Conservation (phyloP, 257 asterid genomes). For the Leonotis leonurus region DNA sequence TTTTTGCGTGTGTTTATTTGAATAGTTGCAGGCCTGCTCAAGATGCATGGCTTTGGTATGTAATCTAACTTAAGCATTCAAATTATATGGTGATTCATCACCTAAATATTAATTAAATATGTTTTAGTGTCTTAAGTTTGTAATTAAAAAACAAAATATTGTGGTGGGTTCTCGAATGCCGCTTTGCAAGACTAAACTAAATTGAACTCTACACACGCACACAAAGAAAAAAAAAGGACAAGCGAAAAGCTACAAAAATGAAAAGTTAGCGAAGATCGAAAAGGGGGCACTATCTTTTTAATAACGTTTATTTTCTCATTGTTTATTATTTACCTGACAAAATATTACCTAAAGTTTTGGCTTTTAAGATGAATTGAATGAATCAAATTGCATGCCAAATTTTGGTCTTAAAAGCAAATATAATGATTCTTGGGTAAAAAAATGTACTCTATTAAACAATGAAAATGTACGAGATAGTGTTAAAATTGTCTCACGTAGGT, state of each 20-base stretch:
- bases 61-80: not conserved
- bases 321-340: not conserved
- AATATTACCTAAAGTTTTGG: slow-evolving; percentile 2
- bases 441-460: no score
- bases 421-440: no score
- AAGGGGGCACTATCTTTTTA: not conserved
- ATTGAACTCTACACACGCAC: not conserved
- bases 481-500: no score
- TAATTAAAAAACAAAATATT: not conserved
- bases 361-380: no score
- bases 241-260: slow-evolving; percentile 4
- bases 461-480: no score
- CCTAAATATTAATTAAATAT: not conserved
- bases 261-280: not conserved
- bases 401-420: not conserved
- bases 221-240: not conserved
- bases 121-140: not conserved
- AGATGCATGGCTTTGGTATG: not conserved
- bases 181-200: not conserved
- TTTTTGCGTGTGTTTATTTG: no score
- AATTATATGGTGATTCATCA: not conserved
- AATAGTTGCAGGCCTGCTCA: not conserved
- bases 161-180: not conserved
- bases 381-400: not conserved
- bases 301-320: not conserved